Base-by-base conservation (phyloP, 192 early-diverging fungal species). In the Entomortierella beljakovae region DNA sequence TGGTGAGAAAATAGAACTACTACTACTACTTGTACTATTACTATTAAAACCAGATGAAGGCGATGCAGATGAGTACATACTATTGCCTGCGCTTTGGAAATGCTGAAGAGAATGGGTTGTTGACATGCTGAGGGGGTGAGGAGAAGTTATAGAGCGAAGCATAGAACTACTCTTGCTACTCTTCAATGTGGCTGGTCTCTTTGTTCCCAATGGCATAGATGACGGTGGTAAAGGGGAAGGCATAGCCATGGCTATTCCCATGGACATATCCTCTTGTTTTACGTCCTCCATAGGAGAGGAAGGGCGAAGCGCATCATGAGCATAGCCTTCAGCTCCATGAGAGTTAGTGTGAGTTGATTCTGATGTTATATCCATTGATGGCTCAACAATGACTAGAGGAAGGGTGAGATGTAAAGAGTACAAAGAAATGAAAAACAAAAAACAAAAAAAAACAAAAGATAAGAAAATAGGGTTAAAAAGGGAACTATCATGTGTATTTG, bases 91-190 rank as follows among this genome's bases (percentile, higher is more conserved):
- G n/a, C 51, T 68, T 33, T 76, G 72, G 25, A 76, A 76, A 37
- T 76, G 72, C 22, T 76, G 72, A 18, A 76, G 72, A 13, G 72
- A 62, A 35, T 67, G 52, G 25, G 56, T 46, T 16, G 72, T 43
- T 0, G 72, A 68, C 52, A 76, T 52, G 33, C 64, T 61, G 15
- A 76, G 72, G 7, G 72, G 72, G 25, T 76, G 72, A 11, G 72
- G 72, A 0, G 60, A 50, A 18, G 72, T 68, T 23, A 61, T 35
- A 28, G 72, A 76, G 25, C 72, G 72, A 16, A 76, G 64, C 64
- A 68, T 76, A 29, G 38, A 46, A 35, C 64, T 76, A 59, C 72
- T 76, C 54, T 76, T 76, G 46, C 72, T 68, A 18, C 72, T 65
- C 29, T 76, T 76, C 40, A 76, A 40, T 2, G 46, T 58, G 0